Evolutionary conservation across 2,329 filamentous ascomycete species (phyloP).

Genomic region (Endocalyx cinctus): DNA sequence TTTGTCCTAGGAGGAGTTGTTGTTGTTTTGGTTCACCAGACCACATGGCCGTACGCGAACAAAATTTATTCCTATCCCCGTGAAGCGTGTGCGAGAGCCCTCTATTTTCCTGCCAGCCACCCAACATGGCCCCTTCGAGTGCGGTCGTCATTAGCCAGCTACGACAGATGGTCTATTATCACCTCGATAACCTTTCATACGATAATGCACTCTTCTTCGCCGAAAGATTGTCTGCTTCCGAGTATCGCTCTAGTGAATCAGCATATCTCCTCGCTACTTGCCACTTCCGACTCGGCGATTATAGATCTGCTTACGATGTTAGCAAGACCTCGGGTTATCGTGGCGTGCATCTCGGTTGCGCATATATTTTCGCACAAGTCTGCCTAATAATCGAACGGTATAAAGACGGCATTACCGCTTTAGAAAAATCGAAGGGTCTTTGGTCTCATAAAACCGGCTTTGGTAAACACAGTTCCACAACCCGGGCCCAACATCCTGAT

Average conservation of each 20-base stretch:
- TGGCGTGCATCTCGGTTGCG: constrained; percentile 76
- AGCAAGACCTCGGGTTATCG: constrained; percentile 67
- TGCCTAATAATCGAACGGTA: constrained; percentile 75
- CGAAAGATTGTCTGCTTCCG: constrained; percentile 78
- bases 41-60: constrained; percentile 32
- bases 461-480: constrained; percentile 76
- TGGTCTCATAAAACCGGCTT: constrained; percentile 75
- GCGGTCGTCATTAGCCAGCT: constrained; percentile 48
- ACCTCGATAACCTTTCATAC: constrained; percentile 83
- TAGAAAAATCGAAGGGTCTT: constrained; percentile 74
- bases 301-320: constrained; percentile 80
- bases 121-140: constrained; percentile 49
- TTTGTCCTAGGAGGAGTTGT: no score
- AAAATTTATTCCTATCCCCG: no score
- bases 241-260: constrained; percentile 75
- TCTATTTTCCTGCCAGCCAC: no score
- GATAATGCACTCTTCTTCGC: constrained; percentile 93
- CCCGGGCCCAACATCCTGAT: constrained; percentile 73
- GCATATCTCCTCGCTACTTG: constrained; percentile 80
- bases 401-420: constrained; percentile 73
- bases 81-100: no score
- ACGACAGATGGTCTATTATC: constrained; percentile 59
- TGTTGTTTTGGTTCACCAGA: no score
- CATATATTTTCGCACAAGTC: constrained; percentile 86
- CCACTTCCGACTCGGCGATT: constrained; percentile 76